These are phyloP conservation scores for Hyphopichia pseudoburtonii DNA, from an alignment of 1,139 yeast genomes.

Conservation along the genomic window DNA sequence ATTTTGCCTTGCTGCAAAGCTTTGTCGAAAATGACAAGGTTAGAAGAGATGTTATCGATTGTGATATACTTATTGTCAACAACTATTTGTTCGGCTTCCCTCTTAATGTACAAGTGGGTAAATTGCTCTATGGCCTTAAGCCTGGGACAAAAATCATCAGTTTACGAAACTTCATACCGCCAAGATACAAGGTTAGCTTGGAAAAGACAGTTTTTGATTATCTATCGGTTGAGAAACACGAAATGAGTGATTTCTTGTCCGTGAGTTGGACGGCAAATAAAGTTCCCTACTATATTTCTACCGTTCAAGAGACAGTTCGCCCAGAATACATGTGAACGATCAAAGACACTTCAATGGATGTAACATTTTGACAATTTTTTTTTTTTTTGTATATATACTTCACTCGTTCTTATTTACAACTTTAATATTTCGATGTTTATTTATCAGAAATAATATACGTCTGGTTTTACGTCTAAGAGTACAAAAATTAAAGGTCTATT, in stretches of 20 bases:
- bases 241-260: constrained; percentile 62
- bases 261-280: constrained; percentile 93
- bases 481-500: no score
- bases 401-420: no score
- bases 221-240: constrained; percentile 61
- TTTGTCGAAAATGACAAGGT: constrained; percentile 68
- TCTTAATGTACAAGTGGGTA: constrained; percentile 67
- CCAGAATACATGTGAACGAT: constrained; percentile 24
- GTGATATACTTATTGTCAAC: constrained; percentile 76
- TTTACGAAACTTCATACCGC: constrained; percentile 69
- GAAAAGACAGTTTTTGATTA: constrained; percentile 63
- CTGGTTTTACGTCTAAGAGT: no score
- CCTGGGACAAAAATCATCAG: constrained; percentile 80
- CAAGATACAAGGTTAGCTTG: constrained; percentile 52
- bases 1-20: constrained; percentile 65
- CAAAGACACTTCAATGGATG: no score
- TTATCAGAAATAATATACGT: no score
- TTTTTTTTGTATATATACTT: no score
- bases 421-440: no score
- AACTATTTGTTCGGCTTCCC: constrained; percentile 80
- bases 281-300: constrained; percentile 76
- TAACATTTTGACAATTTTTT: no score
- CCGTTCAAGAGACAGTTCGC: constrained; percentile 51
- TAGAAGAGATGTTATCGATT: constrained; percentile 50
- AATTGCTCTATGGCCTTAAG: constrained; percentile 59